Base-by-base conservation (phyloP, 495 filamentous ascomycete genomes). In the Aspergillus conjunctus region DNA sequence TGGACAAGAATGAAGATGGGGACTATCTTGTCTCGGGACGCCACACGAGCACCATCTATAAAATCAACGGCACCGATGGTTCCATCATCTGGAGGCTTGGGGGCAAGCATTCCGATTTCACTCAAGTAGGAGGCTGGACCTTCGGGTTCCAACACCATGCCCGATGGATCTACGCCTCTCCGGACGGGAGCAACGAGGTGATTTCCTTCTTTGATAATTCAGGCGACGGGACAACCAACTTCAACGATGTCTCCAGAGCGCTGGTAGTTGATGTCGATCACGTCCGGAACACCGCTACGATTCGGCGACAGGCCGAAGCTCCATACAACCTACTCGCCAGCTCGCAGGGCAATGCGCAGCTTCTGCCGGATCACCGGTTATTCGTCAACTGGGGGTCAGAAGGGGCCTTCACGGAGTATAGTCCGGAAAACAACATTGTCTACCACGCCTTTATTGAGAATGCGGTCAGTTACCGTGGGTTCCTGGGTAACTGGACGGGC, bases 61-160 rank as follows among this genome's bases (percentile, higher is more conserved):
- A 64, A 17, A 73, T 85, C 33, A 77, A 77, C 66, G 77, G 77
- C 43, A 75, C 79, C 52, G 77, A 79, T 49, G 81, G 82, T 41
- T 66, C 67, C 10, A 72, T 84, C 56, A 71, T 82, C 46, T 85
- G 82, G 82, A 72, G 71, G 11, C 67, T 85, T 26, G 71, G 78
- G 15, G 82, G 82, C 26, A 54, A 71, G 56, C 54, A 64, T 34
- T 58, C 74, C 55, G 67, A 63, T 14, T 75, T 58, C 60, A 58
- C 73, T 31, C 45, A 66, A 39, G 32, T 30, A 34, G 10, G 39
- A 3, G 33, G 65, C 31, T 63, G 50, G 52, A 55, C 32, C 10
- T 83, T 85, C 66, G 72, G 72, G 43, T 81, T 74, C 56, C 81
- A 85, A 66, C 81, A 85, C 58, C 71, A 85, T 56, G 83, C 79